These are phyloP conservation scores for Acanthamoeba royreba DNA, from an alignment of 208 protist species.

Conservation along the genomic window DNA sequence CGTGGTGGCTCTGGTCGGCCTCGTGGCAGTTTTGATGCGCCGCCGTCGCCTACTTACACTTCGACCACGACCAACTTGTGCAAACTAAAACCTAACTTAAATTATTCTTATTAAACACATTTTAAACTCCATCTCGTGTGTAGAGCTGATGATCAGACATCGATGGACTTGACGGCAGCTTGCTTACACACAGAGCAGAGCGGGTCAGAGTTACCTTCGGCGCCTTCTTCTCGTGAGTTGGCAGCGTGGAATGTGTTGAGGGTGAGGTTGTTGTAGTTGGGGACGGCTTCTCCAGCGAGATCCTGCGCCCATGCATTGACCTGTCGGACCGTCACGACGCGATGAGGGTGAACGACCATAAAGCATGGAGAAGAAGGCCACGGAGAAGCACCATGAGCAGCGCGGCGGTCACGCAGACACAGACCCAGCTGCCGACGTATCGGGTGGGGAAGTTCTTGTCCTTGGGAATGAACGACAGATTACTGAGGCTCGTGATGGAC, in stretches of 20 bases:
- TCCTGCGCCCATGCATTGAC: slow-evolving; percentile 25
- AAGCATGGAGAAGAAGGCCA: background rate
- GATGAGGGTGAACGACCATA: too few species aligned
- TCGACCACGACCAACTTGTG: too few species aligned
- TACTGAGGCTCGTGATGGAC: background rate
- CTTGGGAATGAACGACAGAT: slow-evolving; percentile 26
- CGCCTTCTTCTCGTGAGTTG: background rate
- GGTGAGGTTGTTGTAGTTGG: slow-evolving; percentile 39
- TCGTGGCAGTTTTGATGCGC: too few species aligned
- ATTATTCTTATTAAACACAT: too few species aligned
- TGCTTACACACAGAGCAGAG: background rate
- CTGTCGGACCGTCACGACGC: too few species aligned
- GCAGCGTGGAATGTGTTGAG: slow-evolving; percentile 6
- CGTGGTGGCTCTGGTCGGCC: too few species aligned
- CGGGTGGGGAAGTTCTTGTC: slow-evolving; percentile 42
- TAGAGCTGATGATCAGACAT: too few species aligned
- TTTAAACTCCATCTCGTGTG: too few species aligned
- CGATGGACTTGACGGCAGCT: too few species aligned
- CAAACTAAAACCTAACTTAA: too few species aligned
- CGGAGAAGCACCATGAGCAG: background rate
- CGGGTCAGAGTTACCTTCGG: background rate
- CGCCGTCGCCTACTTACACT: too few species aligned
- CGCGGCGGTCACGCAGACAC: background rate
- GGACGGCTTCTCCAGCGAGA: background rate
- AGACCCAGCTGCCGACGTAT: slow-evolving; percentile 29